These are phyloP conservation scores for Hericium rajendrae DNA, from an alignment of 768 basidiomycete species.

Conservation along the genomic window DNA sequence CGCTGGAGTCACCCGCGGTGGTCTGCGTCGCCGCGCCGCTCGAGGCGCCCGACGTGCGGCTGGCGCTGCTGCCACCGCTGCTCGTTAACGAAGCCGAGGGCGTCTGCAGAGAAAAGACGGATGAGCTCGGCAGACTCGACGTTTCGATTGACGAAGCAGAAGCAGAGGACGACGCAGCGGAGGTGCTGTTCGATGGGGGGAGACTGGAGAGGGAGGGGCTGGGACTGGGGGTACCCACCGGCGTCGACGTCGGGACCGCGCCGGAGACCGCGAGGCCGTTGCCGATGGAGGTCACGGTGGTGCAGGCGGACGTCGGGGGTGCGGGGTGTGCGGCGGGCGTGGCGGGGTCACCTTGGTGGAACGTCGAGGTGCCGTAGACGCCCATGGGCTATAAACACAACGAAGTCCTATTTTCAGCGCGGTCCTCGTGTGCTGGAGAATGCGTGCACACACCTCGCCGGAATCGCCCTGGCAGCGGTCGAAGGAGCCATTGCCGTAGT, in stretches of 20 bases:
- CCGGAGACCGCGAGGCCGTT: slow-evolving; percentile 25
- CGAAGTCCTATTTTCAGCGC: not conserved
- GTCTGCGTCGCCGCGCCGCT: not conserved
- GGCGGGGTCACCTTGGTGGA: slow-evolving; percentile 47
- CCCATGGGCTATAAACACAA: slow-evolving; percentile 42
- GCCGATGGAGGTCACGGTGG: slow-evolving; percentile 37
- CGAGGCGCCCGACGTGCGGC: not conserved
- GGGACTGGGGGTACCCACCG: not conserved
- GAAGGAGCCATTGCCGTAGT: slow-evolving; percentile 32
- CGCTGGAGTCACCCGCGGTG: not conserved
- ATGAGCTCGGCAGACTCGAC: not conserved
- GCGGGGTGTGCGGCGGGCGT: slow-evolving; percentile 49
- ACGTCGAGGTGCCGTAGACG: slow-evolving; percentile 58
- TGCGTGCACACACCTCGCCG: slow-evolving; percentile 28
- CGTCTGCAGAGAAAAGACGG: not conserved
- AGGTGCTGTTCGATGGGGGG: not conserved
- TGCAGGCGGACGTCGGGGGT: slow-evolving; percentile 55
- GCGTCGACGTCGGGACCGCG: not conserved
- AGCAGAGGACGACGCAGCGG: not conserved
- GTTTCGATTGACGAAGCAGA: not conserved
- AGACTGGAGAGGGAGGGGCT: no score
- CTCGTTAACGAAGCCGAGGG: not conserved
- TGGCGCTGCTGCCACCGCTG: not conserved
- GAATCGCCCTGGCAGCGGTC: slow-evolving; percentile 41
- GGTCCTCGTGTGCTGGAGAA: slow-evolving; percentile 1